Evolutionary conservation across 2,329 filamentous ascomycete genomes (phyloP).

Genomic region (Botrytis fragariae): DNA sequence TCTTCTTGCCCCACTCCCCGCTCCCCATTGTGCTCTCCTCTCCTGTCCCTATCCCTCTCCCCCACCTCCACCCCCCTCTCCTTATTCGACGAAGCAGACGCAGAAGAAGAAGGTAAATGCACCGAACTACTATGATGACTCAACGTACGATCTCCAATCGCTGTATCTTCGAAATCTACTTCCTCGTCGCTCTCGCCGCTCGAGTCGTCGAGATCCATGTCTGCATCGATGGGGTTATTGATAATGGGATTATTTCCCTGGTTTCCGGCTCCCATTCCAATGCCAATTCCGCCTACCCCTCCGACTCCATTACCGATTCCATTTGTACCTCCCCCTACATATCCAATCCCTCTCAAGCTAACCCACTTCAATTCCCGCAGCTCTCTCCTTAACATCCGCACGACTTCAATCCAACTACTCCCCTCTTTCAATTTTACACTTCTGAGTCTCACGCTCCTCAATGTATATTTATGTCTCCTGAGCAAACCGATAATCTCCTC

Average conservation of each 20-base stretch:
- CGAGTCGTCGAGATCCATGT: conserved; percentile 3
- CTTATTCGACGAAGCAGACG: neutral
- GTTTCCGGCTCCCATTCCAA: neutral
- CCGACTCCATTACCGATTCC: neutral
- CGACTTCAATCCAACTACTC: conserved; percentile 59
- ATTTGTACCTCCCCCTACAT: conserved; percentile 40
- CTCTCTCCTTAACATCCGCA: conserved; percentile 53
- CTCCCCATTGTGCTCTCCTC: too few relatives aligned
- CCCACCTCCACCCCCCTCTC: neutral
- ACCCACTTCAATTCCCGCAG: conserved; percentile 60
- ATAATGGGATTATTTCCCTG: neutral
- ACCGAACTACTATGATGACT: conserved; percentile 19
- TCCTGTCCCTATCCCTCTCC: neutral
- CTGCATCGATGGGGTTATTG: neutral
- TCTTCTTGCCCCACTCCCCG: neutral
- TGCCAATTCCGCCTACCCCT: neutral
- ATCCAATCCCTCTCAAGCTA: conserved; percentile 60
- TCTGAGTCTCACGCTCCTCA: conserved; percentile 58
- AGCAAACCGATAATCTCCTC: conserved; percentile 59
- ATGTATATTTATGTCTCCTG: conserved; percentile 52
- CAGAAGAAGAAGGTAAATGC: neutral
- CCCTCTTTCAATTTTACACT: conserved; percentile 60
- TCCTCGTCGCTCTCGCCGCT: conserved; percentile 9
- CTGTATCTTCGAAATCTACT: conserved; percentile 10
- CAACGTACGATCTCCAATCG: conserved; percentile 9